A percentile compares a stretch with the other conserved stretches of the same genome.
Conservation (phyloP, 1,284 basidiomycete genomes). For the Ganoderma resinaceum region DNA sequence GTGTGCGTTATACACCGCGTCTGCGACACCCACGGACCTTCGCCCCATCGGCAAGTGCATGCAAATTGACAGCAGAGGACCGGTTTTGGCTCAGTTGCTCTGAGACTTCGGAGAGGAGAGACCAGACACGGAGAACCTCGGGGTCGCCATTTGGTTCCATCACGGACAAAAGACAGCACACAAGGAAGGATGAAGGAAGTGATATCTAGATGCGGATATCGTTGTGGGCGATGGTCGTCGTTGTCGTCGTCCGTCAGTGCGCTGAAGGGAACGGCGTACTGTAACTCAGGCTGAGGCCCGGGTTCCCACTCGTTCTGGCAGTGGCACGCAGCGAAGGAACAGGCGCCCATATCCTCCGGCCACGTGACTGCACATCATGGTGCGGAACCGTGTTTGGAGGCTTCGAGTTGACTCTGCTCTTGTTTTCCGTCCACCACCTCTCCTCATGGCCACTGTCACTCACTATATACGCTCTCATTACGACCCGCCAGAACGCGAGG, state of each 20-base stretch:
- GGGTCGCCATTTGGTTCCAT: constrained; percentile 50
- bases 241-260: neutral
- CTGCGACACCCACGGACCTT: constrained; percentile 61
- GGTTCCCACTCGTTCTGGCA: too few species aligned
- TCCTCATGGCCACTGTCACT: constrained; percentile 46
- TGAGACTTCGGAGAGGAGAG: constrained; percentile 78
- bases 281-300: too few species aligned
- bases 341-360: neutral
- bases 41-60: constrained; percentile 74
- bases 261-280: too few species aligned
- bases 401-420: neutral
- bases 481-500: constrained; percentile 39
- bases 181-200: neutral
- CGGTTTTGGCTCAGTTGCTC: constrained; percentile 89
- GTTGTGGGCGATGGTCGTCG: neutral
- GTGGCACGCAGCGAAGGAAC: neutral
- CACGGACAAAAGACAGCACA: constrained; percentile 41
- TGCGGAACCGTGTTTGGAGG: neutral
- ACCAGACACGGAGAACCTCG: constrained; percentile 75
- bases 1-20: neutral
- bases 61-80: constrained; percentile 60
- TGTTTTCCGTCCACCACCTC: constrained; percentile 4
- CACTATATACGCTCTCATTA: constrained; percentile 47
- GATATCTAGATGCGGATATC: neutral
- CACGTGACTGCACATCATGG: neutral